These are phyloP conservation scores for Russula lepida DNA, from an alignment of 768 basidiomycete genomes.

Conservation along the genomic window DNA sequence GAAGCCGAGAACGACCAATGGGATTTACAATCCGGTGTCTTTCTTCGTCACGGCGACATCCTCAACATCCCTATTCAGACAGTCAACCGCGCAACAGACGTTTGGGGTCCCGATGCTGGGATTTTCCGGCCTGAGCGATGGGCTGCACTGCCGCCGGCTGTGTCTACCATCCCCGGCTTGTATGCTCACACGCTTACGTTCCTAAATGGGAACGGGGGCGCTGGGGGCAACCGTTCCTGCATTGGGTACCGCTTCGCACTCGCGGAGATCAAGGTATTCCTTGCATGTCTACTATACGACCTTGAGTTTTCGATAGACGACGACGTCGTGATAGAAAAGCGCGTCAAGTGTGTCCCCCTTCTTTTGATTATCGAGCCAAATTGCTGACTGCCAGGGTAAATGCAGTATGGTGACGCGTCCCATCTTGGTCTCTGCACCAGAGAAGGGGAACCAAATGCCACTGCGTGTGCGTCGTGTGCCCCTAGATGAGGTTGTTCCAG, in stretches of 20 bases:
- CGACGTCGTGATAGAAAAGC: conserved; percentile 51
- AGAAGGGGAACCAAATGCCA: conserved; percentile 53
- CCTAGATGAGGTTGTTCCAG: neutral
- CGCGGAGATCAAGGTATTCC: conserved; percentile 54
- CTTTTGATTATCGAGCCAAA: conserved; percentile 18
- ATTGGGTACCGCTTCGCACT: conserved; percentile 57
- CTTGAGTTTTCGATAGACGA: conserved; percentile 46
- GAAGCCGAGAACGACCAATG: neutral
- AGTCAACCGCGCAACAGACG: conserved; percentile 43
- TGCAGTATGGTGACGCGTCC: conserved; percentile 47
- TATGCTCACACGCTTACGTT: conserved; percentile 49
- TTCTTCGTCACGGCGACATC: conserved; percentile 38
- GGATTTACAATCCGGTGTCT: neutral
- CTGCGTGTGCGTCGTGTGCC: conserved; percentile 36
- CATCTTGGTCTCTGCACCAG: conserved; percentile 46
- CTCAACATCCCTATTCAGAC: conserved; percentile 53
- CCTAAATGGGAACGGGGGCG: conserved; percentile 43
- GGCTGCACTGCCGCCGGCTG: conserved; percentile 33
- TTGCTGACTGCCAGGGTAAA: conserved; percentile 4
- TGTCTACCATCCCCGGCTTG: conserved; percentile 40
- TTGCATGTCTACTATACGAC: conserved; percentile 50
- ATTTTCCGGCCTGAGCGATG: conserved; percentile 55
- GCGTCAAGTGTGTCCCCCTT: conserved; percentile 44
- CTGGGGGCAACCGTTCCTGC: conserved; percentile 42
- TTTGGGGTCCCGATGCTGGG: conserved; percentile 63